Evolutionary conservation across 2,329 filamentous ascomycete genomes (phyloP).

Genomic region (Fusarium sp.): DNA sequence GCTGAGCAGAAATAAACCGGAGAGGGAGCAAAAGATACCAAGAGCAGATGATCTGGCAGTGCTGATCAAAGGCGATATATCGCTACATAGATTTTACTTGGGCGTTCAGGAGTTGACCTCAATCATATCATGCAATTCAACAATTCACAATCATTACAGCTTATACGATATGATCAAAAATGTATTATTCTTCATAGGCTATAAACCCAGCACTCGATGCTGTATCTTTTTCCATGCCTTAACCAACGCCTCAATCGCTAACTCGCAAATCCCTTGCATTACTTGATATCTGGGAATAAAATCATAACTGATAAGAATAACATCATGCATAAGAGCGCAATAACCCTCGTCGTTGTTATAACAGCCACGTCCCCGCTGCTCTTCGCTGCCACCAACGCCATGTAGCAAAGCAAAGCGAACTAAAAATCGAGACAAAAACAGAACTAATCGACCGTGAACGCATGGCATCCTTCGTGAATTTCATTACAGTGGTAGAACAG

Average conservation of each 20-base stretch:
- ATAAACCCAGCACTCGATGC: slow-evolving; percentile 10
- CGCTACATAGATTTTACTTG: background rate
- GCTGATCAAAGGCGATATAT: background rate
- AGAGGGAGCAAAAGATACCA: slow-evolving; percentile 9
- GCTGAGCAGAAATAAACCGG: slow-evolving; percentile 41
- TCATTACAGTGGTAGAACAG: slow-evolving; percentile 38
- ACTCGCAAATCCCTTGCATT: slow-evolving; percentile 23
- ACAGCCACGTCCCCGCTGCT: slow-evolving; percentile 14
- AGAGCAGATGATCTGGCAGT: background rate
- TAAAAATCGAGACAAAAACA: slow-evolving; percentile 10
- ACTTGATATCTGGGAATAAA: slow-evolving; percentile 16
- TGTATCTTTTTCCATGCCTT: slow-evolving; percentile 32
- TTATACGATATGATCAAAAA: background rate
- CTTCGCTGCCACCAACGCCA: slow-evolving; percentile 45
- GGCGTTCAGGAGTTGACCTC: slow-evolving; percentile 40
- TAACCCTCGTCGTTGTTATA: background rate
- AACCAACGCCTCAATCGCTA: slow-evolving; percentile 39
- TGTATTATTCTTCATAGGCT: slow-evolving; percentile 25
- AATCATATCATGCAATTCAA: background rate
- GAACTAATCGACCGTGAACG: slow-evolving; percentile 25
- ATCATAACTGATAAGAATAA: slow-evolving; percentile 12
- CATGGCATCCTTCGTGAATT: slow-evolving; percentile 35
- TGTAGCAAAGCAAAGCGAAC: slow-evolving; percentile 9
- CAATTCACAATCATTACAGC: background rate
- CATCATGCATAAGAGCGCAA: slow-evolving; percentile 4